Conservation (phyloP, 2,329 filamentous ascomycete genomes). For the Pseudocercospora macadamiae region DNA sequence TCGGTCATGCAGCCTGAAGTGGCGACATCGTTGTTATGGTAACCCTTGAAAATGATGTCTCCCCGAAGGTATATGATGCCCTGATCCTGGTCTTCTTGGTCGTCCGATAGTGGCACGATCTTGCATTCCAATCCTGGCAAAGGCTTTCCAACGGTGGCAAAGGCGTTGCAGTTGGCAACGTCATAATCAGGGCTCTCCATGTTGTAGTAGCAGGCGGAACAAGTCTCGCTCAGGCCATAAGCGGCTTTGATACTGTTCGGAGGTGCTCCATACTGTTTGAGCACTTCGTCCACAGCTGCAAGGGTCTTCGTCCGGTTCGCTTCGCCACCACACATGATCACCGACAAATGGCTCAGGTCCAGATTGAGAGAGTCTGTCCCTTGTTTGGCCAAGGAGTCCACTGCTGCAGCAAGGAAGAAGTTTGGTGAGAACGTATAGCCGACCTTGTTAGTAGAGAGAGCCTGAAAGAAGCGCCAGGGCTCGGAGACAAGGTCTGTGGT, state of each 20-base stretch:
- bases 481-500: constrained; percentile 46
- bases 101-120: constrained; percentile 12
- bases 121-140: constrained; percentile 23
- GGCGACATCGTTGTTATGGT: constrained; percentile 39
- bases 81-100: constrained; percentile 2
- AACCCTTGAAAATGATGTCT: constrained; percentile 42
- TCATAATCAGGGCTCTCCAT: constrained; percentile 24
- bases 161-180: constrained; percentile 17
- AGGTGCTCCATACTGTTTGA: constrained; percentile 22
- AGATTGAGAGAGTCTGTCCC: neutral
- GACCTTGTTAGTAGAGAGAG: constrained; percentile 47
- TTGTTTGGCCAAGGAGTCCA: constrained; percentile 14
- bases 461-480: constrained; percentile 46
- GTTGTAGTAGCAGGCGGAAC: constrained; percentile 32
- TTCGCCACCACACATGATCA: constrained; percentile 52
- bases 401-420: constrained; percentile 41
- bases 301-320: constrained; percentile 40
- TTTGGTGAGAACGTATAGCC: constrained; percentile 52
- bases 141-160: constrained; percentile 27
- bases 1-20: constrained; percentile 40
- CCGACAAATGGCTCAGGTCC: constrained; percentile 18
- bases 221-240: constrained; percentile 31
- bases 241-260: constrained; percentile 24
- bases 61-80: constrained; percentile 20
- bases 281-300: constrained; percentile 16